These are phyloP conservation scores for Tulasnella sp. DNA, from an alignment of 768 basidiomycete species.

Conservation along the genomic window DNA sequence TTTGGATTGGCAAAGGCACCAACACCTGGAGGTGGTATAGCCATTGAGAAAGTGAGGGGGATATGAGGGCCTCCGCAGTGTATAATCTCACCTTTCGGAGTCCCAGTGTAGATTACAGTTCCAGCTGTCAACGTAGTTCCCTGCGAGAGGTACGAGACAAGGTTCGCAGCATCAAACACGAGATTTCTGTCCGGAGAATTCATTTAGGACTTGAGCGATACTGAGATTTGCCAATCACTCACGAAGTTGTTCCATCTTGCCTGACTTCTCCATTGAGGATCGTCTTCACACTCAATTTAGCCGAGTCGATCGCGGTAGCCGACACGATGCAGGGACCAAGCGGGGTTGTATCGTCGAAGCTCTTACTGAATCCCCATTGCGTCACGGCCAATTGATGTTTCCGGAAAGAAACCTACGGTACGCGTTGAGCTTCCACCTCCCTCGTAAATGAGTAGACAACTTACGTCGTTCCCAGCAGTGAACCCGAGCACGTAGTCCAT, in stretches of 20 bases:
- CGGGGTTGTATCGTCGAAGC: conserved; percentile 62
- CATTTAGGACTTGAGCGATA: neutral
- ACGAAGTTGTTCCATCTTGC: conserved; percentile 75
- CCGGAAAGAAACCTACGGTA: conserved; percentile 60
- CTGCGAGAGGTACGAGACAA: conserved; percentile 70
- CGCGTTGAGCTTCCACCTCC: neutral
- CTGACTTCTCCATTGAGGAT: conserved; percentile 53
- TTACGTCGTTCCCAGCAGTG: conserved; percentile 67
- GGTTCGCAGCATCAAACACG: conserved; percentile 68
- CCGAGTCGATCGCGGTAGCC: conserved; percentile 52
- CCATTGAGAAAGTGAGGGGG: neutral
- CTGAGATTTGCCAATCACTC: conserved; percentile 21
- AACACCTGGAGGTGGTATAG: conserved; percentile 56
- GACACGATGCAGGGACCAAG: conserved; percentile 75
- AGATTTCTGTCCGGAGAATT: conserved; percentile 43
- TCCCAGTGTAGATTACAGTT: conserved; percentile 61
- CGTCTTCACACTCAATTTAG: conserved; percentile 48
- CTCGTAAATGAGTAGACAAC: conserved; percentile 12
- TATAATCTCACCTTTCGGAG: conserved; percentile 15
- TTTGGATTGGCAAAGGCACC: conserved; percentile 67
- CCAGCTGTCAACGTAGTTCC: conserved; percentile 75
- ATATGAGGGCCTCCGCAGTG: neutral
- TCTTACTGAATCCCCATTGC: conserved; percentile 84
- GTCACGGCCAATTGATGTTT: conserved; percentile 68
- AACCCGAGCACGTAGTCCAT: conserved; percentile 80